These are phyloP conservation scores for Rhododendron williamsianum DNA, from an alignment of 148 eudicot species.

Conservation along the genomic window DNA sequence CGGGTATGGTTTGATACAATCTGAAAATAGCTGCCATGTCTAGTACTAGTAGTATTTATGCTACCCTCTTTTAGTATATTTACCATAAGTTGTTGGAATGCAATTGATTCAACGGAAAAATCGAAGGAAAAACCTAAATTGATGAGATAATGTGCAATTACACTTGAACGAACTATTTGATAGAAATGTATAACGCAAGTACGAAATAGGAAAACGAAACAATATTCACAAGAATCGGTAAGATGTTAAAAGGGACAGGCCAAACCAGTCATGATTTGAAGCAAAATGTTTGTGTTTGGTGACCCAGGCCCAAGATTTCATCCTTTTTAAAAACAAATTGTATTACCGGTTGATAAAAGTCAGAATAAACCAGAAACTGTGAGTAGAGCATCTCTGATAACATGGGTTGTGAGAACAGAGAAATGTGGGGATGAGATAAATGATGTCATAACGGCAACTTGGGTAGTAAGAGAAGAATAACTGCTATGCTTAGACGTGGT, in stretches of 20 bases:
- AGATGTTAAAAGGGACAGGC: neutral
- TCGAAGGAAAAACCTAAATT: neutral
- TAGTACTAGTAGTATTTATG: neutral
- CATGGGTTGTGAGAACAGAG: neutral
- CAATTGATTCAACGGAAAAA: neutral
- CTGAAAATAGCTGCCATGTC: neutral
- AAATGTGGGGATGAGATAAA: neutral
- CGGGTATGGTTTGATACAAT: conserved; percentile 33
- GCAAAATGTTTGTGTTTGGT: neutral
- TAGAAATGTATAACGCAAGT: neutral
- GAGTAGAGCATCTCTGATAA: neutral
- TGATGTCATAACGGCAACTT: too few relatives aligned
- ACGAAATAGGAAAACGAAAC: neutral
- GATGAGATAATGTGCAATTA: neutral
- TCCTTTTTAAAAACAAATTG: neutral
- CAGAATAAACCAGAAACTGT: neutral
- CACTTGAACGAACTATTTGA: neutral
- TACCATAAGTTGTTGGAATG: neutral
- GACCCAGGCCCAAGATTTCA: neutral
- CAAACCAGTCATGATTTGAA: neutral
- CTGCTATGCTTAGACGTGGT: neutral
- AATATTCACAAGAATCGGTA: neutral
- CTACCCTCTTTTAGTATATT: neutral
- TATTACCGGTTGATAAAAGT: neutral
- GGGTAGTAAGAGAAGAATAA: neutral